Conservation (phyloP, 768 basidiomycete species). For the Rhizopogon vesiculosus region DNA sequence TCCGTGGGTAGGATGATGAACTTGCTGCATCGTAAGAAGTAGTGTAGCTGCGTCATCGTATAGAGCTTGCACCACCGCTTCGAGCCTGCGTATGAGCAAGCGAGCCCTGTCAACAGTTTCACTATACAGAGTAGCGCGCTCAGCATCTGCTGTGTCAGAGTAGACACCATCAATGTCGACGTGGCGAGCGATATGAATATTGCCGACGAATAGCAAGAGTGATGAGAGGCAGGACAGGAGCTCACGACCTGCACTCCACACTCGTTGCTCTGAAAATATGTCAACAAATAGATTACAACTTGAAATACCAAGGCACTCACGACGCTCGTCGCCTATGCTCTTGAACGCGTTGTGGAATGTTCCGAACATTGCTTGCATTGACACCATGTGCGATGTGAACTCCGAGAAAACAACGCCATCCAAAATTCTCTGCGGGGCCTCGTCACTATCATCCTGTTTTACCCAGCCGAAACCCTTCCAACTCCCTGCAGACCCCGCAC, state of each 20-base stretch:
- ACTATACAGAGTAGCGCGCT: constrained; percentile 48
- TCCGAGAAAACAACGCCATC: constrained; percentile 50
- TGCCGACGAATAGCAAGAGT: constrained; percentile 55
- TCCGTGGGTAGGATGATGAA: constrained; percentile 11
- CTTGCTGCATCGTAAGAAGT: constrained; percentile 50
- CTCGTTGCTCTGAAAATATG: constrained; percentile 16
- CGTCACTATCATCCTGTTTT: constrained; percentile 44
- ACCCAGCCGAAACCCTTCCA: constrained; percentile 91
- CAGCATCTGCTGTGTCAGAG: constrained; percentile 36
- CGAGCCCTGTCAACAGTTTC: constrained; percentile 69
- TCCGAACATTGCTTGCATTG: constrained; percentile 48
- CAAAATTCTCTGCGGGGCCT: constrained; percentile 42
- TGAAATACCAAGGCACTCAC: constrained; percentile 15
- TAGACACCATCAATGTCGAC: constrained; percentile 79
- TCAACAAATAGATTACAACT: constrained; percentile 3
- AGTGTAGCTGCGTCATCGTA: constrained; percentile 68
- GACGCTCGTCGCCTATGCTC: constrained; percentile 13
- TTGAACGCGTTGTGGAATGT: constrained; percentile 22
- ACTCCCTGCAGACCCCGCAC: constrained; percentile 69
- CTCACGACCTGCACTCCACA: constrained; percentile 39
- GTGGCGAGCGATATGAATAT: constrained; percentile 75
- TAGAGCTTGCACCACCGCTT: constrained; percentile 63
- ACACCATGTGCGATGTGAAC: constrained; percentile 40
- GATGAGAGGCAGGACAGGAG: constrained; percentile 52
- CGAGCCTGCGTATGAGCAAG: constrained; percentile 61